Evolutionary conservation across 768 basidiomycete genomes (phyloP), one percentile per base, ranked within the genome.

Genomic region (Russula griseocarnosa): DNA sequence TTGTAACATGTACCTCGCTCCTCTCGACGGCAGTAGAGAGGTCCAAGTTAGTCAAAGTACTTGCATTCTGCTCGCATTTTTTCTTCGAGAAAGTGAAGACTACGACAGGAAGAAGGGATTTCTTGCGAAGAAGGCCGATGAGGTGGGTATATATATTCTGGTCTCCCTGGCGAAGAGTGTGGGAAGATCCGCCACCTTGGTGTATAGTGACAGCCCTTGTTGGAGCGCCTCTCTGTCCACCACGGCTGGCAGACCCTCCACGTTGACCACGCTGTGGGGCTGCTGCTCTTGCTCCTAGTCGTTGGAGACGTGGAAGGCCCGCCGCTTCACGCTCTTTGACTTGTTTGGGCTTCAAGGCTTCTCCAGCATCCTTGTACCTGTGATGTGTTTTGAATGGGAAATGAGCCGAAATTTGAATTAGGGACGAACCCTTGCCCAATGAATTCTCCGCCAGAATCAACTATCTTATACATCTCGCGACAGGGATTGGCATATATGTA

Each of bases 21-120:
- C 94, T 98, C 77, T 99, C 97, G 54, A 86, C 86, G 1, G 93
- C 84, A 8, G 85, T 86, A 70, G 90, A 94, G 40, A 99, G 78
- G 75, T 99, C 94, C 36, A 85, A 80, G 74, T 95, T 94, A 1
- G 86, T 89, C 60, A 99, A 76, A 3, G 92, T 97, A 10, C 80
- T 82, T 5, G 97, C 97, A 71, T 99, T 92, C 76, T 98, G 97
- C 76, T 99, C 97, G 71, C 97, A 99, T 60, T 84, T 81, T 74
- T 94, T 95, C 79, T 99, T 99, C 32, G 94, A 97, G 69, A 99
- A 88, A 0, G 96, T 95, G 76, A 99, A 99, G 32, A 97, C 84
- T 36, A 99, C 97, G 16, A 95, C 94, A 1, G 97, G 97, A 9
- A 99, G 81, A 5, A 99, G 81, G 22, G 80, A 76, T 66, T 89